Conservation (phyloP, 2,329 filamentous ascomycete species). For the Hymenoscyphus repandus region DNA sequence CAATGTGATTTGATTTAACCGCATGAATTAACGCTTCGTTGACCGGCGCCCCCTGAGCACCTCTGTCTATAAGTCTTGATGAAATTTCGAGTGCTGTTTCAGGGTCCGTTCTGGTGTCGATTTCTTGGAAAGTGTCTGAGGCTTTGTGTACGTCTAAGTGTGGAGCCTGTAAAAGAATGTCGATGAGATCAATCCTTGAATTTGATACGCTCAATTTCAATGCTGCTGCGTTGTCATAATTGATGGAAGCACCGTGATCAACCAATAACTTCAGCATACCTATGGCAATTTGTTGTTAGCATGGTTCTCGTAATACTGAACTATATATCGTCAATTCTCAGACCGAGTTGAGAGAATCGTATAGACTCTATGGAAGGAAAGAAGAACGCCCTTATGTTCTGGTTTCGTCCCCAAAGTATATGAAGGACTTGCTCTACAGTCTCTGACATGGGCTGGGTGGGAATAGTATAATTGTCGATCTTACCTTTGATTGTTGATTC, state of each 20-base stretch:
- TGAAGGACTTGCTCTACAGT: too few relatives aligned
- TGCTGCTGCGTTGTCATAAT: neutral
- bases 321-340: too few relatives aligned
- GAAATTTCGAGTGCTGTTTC: neutral
- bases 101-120: neutral
- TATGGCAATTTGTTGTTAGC: neutral
- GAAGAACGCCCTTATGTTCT: too few relatives aligned
- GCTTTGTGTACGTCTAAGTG: neutral
- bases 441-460: too few relatives aligned
- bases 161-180: neutral
- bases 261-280: neutral
- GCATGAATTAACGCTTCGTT: conserved; percentile 8
- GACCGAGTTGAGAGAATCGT: too few relatives aligned
- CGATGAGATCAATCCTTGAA: conserved; percentile 2
- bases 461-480: too few relatives aligned
- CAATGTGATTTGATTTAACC: conserved; percentile 2
- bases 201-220: conserved; percentile 2
- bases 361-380: too few relatives aligned
- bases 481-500: too few relatives aligned
- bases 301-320: neutral
- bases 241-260: neutral
- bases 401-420: too few relatives aligned
- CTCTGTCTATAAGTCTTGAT: conserved; percentile 5
- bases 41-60: conserved; percentile 2
- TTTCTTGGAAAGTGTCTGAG: conserved; percentile 1